phyloP scores from a whole-genome alignment of 768 basidiomycete species.

The Strobilomyces confusus region DNA sequence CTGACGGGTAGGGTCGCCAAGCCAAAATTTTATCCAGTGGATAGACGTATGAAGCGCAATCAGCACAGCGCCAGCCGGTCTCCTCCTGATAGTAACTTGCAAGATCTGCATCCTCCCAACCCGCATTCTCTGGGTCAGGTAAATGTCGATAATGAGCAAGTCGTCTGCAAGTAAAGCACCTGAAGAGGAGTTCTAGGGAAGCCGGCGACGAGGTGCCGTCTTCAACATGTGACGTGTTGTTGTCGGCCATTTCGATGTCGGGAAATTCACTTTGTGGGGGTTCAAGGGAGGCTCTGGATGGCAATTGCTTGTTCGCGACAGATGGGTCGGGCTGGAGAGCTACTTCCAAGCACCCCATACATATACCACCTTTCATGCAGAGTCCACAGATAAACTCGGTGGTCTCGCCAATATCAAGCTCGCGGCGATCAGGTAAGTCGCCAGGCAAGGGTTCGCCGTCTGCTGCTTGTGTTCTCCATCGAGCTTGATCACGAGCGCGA shows the following conservation, averaged over 20 bases:
- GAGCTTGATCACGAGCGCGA: conserved; percentile 44
- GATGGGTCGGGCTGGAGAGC: conserved; percentile 46
- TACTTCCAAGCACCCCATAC: conserved; percentile 67
- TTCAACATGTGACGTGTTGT: conserved; percentile 4
- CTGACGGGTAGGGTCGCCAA: conserved; percentile 79
- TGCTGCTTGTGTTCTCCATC: conserved; percentile 32
- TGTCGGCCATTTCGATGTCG: conserved; percentile 38
- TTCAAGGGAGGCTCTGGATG: conserved; percentile 3
- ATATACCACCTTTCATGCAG: conserved; percentile 74
- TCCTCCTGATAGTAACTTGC: conserved; percentile 58
- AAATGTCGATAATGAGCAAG: conserved; percentile 79
- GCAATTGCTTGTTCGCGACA: conserved; percentile 15
- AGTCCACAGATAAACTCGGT: conserved; percentile 77
- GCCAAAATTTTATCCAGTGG: conserved; percentile 82
- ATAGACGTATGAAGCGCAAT: conserved; percentile 72
- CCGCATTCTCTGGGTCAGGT: conserved; percentile 39
- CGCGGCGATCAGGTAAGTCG: conserved; percentile 43
- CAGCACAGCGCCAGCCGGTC: conserved; percentile 64
- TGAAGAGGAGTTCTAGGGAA: conserved; percentile 57
- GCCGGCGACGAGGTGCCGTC: conserved; percentile 17
- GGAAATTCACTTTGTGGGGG: conserved; percentile 3
- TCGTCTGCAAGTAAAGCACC: conserved; percentile 82
- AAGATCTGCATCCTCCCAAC: conserved; percentile 38
- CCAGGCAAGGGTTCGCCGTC: conserved; percentile 16
- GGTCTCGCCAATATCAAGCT: conserved; percentile 50